Conservation (phyloP, 495 filamentous ascomycete species). For the Thermothielavioides terrestris region DNA sequence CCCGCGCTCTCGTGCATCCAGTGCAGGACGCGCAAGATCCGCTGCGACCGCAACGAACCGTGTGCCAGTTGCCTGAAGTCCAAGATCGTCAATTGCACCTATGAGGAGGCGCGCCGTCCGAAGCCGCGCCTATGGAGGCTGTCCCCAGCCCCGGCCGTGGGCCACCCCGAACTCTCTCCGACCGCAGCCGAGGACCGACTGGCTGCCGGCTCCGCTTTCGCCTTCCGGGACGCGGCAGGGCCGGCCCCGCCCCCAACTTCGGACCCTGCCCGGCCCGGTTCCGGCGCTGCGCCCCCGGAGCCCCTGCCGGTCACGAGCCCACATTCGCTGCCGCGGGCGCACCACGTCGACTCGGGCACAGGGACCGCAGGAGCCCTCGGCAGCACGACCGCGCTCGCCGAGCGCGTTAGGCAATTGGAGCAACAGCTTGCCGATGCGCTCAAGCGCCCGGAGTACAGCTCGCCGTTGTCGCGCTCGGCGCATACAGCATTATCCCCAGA, state of each 20-base stretch:
- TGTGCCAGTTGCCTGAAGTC: slow-evolving; percentile 44
- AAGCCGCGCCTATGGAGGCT: slow-evolving; percentile 27
- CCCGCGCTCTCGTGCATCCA: slow-evolving; percentile 44
- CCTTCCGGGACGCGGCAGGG: slow-evolving; percentile 5
- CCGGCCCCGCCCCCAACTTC: slow-evolving; percentile 5
- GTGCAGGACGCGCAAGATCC: slow-evolving; percentile 48
- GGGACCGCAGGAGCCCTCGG: neutral
- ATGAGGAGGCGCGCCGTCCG: slow-evolving; percentile 29
- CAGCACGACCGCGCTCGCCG: slow-evolving; percentile 14
- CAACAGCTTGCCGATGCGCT: slow-evolving; percentile 24
- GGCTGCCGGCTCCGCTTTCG: neutral
- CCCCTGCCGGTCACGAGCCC: slow-evolving; percentile 9
- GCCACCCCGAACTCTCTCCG: slow-evolving; percentile 11
- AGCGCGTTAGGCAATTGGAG: slow-evolving; percentile 24
- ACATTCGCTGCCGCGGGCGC: neutral
- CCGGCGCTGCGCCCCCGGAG: slow-evolving; percentile 12
- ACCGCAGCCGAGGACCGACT: slow-evolving; percentile 11
- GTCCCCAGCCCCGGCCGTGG: slow-evolving; percentile 15
- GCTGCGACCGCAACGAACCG: slow-evolving; percentile 44
- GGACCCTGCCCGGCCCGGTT: neutral
- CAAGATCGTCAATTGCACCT: slow-evolving; percentile 38
- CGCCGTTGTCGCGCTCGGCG: slow-evolving; percentile 8
- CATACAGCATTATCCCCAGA: neutral
- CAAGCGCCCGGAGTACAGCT: slow-evolving; percentile 6
- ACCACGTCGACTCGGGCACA: neutral